Evolutionary conservation across 2,329 filamentous ascomycete genomes (phyloP).

Genomic region (Neonectria hederae): DNA sequence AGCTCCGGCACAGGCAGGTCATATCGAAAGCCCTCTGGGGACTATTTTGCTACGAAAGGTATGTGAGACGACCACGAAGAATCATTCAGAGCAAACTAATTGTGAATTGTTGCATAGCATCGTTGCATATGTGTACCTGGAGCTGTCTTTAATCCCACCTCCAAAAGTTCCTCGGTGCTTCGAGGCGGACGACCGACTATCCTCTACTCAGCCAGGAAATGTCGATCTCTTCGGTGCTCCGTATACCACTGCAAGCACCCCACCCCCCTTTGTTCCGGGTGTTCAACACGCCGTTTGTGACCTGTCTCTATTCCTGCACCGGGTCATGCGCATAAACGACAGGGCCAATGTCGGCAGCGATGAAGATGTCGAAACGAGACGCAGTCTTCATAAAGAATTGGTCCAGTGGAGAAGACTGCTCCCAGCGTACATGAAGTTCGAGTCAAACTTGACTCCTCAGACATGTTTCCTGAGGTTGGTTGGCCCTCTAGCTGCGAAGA

Average conservation of each 20-base stretch:
- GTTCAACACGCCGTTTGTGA: slow-evolving; percentile 25
- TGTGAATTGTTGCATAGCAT: slow-evolving; percentile 8
- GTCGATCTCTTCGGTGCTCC: slow-evolving; percentile 23
- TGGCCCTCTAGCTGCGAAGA: not conserved
- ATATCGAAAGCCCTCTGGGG: slow-evolving; percentile 31
- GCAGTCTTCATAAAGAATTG: slow-evolving; percentile 4
- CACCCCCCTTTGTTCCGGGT: slow-evolving; percentile 20
- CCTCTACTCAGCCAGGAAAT: not conserved
- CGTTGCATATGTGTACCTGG: slow-evolving; percentile 22
- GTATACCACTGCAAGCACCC: slow-evolving; percentile 5
- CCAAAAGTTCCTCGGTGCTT: slow-evolving; percentile 24
- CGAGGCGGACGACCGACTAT: not conserved
- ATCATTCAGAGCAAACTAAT: not conserved
- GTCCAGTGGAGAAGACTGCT: slow-evolving; percentile 18
- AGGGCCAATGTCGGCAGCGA: slow-evolving; percentile 6
- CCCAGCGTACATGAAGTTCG: slow-evolving; percentile 21
- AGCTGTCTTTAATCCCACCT: slow-evolving; percentile 21
- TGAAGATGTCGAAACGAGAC: slow-evolving; percentile 17
- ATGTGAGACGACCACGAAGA: not conserved
- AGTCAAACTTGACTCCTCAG: slow-evolving; percentile 29
- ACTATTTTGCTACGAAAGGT: slow-evolving; percentile 36
- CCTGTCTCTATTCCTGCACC: slow-evolving; percentile 27
- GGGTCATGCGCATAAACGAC: slow-evolving; percentile 24
- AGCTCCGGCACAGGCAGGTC: slow-evolving; percentile 3
- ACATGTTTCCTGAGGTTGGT: slow-evolving; percentile 26